Evolutionary conservation across 768 basidiomycete species (phyloP).

Genomic region (Suillus paluster): DNA sequence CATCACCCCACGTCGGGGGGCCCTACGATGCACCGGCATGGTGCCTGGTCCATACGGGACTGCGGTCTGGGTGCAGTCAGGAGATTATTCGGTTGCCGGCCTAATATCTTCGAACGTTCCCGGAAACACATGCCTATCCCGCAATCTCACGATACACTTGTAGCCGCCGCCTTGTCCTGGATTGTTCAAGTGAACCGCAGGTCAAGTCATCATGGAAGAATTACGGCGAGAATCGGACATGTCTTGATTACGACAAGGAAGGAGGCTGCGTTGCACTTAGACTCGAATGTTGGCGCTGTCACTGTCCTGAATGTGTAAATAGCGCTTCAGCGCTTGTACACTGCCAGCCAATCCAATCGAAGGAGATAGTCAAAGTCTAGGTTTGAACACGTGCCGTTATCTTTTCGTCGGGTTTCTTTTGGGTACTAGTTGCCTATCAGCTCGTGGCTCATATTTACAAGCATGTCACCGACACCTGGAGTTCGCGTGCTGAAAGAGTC

Average conservation of each 20-base stretch:
- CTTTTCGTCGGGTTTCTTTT: no score
- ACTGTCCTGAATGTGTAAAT: conserved; percentile 44
- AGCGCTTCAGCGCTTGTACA: no score
- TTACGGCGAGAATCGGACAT: conserved; percentile 51
- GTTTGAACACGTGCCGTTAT: no score
- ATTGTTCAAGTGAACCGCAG: conserved; percentile 25
- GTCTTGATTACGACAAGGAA: conserved; percentile 66
- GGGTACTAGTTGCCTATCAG: not conserved
- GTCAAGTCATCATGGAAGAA: conserved; percentile 38
- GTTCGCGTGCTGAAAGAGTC: not conserved
- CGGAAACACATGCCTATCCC: conserved; percentile 18
- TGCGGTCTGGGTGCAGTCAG: conserved; percentile 66
- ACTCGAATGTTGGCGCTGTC: conserved; percentile 52
- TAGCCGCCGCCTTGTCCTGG: conserved; percentile 58
- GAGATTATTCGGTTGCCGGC: conserved; percentile 45
- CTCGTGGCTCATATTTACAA: not conserved
- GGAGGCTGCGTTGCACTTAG: conserved; percentile 56
- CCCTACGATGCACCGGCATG: conserved; percentile 58
- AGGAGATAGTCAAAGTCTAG: not conserved
- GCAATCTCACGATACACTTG: conserved; percentile 43
- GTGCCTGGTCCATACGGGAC: conserved; percentile 59
- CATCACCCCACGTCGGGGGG: conserved; percentile 47
- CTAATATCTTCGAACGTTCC: conserved; percentile 32
- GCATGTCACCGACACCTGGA: not conserved
- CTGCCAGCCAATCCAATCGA: not conserved